Percentiles rank a stretch among this genome's conserved stretches.
phyloP scores from a whole-genome alignment of 2,329 filamentous ascomycete species.

The Xylariaceae sp. region DNA sequence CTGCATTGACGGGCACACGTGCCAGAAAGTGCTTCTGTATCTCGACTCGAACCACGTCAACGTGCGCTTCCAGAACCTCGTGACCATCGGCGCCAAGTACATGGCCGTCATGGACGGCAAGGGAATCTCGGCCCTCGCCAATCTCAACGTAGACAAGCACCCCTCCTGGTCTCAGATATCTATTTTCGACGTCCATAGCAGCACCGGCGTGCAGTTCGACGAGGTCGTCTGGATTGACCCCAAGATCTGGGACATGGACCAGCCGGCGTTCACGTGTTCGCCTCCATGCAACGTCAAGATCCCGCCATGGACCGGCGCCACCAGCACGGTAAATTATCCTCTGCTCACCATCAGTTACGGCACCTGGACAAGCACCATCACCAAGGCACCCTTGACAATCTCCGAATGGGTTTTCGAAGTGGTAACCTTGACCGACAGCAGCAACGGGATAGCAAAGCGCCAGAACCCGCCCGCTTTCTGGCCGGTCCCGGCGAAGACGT shows the following conservation, averaged over 20 bases:
- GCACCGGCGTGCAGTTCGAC: too few species aligned
- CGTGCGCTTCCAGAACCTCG: slow-evolving; percentile 11
- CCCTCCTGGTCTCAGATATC: slow-evolving; percentile 16
- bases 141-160: slow-evolving; percentile 11
- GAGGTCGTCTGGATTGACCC: slow-evolving; percentile 8
- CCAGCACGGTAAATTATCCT: slow-evolving; percentile 2
- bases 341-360: neutral
- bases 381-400: neutral
- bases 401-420: neutral
- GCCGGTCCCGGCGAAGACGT: neutral
- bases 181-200: slow-evolving; percentile 7
- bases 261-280: neutral
- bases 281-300: neutral
- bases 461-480: neutral
- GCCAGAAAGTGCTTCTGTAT: slow-evolving; percentile 18
- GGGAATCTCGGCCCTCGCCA: slow-evolving; percentile 4
- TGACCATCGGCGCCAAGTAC: slow-evolving; percentile 22
- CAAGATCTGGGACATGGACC: neutral
- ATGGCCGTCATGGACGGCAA: slow-evolving; percentile 5
- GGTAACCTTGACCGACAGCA: neutral
- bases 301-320: neutral
- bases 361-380: slow-evolving; percentile 7
- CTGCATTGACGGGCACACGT: slow-evolving; percentile 19
- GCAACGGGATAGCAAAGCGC: neutral
- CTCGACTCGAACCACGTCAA: slow-evolving; percentile 7